phyloP scores from a whole-genome alignment of 352 stramenopile species.

The Elongisporangium senticosum region DNA sequence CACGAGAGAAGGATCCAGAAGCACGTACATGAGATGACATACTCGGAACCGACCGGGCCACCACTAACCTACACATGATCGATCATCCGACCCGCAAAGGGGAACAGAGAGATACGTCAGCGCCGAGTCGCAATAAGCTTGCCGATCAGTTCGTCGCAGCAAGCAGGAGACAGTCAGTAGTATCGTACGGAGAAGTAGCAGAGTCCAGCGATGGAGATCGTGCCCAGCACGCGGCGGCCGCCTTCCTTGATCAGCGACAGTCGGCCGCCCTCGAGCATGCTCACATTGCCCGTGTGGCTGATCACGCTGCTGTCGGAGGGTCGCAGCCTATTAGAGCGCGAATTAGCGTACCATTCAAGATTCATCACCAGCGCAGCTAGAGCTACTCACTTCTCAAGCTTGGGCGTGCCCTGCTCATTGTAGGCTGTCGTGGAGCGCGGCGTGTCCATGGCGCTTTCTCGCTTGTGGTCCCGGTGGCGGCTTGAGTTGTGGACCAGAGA shows the following conservation, averaged over 20 bases:
- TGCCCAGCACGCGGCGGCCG: constrained; percentile 40
- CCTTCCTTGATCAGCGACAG: constrained; percentile 37
- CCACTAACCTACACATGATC: constrained; percentile 21
- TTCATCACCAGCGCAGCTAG: no score
- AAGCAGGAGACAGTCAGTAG: neutral
- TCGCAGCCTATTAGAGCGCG: neutral
- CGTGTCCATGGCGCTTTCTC: constrained; percentile 13
- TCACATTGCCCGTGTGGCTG: constrained; percentile 15
- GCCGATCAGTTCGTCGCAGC: neutral
- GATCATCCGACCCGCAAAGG: neutral
- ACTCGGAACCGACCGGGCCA: constrained; percentile 34
- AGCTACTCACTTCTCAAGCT: constrained; percentile 21
- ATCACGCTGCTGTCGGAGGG: neutral
- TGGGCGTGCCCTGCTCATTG: constrained; percentile 19
- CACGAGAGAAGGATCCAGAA: neutral
- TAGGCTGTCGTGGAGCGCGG: constrained; percentile 16
- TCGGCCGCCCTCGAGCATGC: constrained; percentile 24
- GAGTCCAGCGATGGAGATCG: constrained; percentile 46
- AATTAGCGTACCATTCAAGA: neutral
- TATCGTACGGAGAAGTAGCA: constrained; percentile 47
- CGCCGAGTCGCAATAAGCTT: neutral
- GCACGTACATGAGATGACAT: constrained; percentile 32
- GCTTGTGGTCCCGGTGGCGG: neutral
- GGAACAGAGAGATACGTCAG: neutral
- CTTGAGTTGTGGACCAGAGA: neutral